These are phyloP conservation scores for Vicia faba DNA, from an alignment of 306 rosid species.

Conservation along the genomic window DNA sequence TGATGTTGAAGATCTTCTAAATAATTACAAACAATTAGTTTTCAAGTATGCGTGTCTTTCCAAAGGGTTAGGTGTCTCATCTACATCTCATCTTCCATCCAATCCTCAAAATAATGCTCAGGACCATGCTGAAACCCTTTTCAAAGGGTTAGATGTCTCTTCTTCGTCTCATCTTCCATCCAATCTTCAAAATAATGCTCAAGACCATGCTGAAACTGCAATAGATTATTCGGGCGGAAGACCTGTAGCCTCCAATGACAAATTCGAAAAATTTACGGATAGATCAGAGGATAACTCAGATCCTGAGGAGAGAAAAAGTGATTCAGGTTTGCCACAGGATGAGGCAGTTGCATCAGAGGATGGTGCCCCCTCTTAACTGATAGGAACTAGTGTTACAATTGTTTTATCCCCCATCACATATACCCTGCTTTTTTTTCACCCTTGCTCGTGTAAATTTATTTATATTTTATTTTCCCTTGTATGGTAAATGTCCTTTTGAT, in stretches of 20 bases:
- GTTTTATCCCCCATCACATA: background rate
- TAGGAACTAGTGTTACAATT: slow-evolving; percentile 30
- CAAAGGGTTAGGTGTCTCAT: slow-evolving; percentile 64
- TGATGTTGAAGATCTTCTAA: slow-evolving; percentile 83
- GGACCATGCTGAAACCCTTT: slow-evolving; percentile 47
- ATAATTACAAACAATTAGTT: slow-evolving; percentile 81
- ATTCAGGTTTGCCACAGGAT: slow-evolving; percentile 50
- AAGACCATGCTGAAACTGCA: slow-evolving; percentile 46
- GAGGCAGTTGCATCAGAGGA: slow-evolving; percentile 49
- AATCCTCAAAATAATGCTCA: slow-evolving; percentile 46
- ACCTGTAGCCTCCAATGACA: slow-evolving; percentile 44
- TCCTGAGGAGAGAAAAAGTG: slow-evolving; percentile 50
- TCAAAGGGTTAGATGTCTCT: slow-evolving; percentile 64
- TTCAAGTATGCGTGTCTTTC: slow-evolving; percentile 82
- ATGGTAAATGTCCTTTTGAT: slow-evolving; percentile 28
- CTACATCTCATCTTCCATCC: slow-evolving; percentile 46
- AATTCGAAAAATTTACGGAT: slow-evolving; percentile 37
- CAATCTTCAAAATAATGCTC: slow-evolving; percentile 46
- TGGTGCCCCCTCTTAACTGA: slow-evolving; percentile 42
- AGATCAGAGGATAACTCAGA: slow-evolving; percentile 43
- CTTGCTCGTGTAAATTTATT: slow-evolving; percentile 34
- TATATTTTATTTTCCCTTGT: slow-evolving; percentile 10
- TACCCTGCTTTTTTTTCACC: slow-evolving; percentile 27
- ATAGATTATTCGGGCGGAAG: slow-evolving; percentile 47
- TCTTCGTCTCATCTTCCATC: slow-evolving; percentile 45